Conservation (phyloP, 179 eudicot genomes). For the Kewa caespitosa region DNA sequence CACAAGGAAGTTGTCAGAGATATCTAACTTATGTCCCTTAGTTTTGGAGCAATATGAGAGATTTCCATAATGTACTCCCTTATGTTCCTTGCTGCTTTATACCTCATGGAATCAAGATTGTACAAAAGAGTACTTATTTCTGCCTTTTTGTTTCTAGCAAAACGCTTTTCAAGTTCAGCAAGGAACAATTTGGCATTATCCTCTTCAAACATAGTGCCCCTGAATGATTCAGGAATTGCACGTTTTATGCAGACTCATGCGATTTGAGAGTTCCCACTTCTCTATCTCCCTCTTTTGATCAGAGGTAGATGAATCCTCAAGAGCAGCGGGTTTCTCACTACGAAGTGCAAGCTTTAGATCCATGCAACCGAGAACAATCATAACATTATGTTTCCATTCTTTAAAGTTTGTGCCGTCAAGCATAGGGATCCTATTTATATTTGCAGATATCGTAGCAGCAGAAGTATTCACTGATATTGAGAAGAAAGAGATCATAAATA, state of each 20-base stretch:
- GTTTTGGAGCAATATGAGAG: neutral
- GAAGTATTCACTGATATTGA: neutral
- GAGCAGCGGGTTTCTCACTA: neutral
- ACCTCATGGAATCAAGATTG: neutral
- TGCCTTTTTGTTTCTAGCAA: neutral
- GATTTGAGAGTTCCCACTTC: too few species aligned
- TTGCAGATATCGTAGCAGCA: neutral
- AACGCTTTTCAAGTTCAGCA: too few species aligned
- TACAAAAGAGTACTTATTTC: neutral
- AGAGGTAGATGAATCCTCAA: too few species aligned
- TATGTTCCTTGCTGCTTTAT: neutral
- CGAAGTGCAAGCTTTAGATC: neutral
- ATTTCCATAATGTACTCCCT: neutral
- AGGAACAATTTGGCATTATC: too few species aligned
- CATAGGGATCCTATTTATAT: neutral
- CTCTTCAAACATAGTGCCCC: too few species aligned
- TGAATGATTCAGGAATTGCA: too few species aligned
- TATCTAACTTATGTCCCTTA: neutral
- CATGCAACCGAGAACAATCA: slow-evolving; percentile 7
- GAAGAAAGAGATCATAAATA: neutral
- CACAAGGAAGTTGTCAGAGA: neutral
- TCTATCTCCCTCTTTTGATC: too few species aligned
- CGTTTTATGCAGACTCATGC: too few species aligned
- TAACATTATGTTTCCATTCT: neutral
- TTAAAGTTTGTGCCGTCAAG: slow-evolving; percentile 1